These are phyloP conservation scores for Claviceps sp. DNA, from an alignment of 2,329 filamentous ascomycete species.

Conservation along the genomic window DNA sequence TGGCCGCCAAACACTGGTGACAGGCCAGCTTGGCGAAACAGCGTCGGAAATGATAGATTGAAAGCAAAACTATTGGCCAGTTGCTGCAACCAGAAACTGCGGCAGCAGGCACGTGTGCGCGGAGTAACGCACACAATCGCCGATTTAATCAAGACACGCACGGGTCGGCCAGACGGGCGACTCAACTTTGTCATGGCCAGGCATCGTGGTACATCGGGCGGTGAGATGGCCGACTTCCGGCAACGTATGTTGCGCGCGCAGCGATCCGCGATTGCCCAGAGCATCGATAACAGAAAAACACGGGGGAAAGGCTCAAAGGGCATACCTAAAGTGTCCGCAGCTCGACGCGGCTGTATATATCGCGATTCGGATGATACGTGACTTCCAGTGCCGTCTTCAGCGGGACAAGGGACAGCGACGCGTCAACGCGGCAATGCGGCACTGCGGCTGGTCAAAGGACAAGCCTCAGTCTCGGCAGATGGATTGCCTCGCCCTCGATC, in stretches of 20 bases:
- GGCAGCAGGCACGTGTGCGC: slow-evolving; percentile 1
- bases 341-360: neutral
- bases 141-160: no score
- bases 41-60: neutral
- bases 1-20: neutral
- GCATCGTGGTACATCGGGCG: neutral
- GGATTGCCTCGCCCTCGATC: neutral
- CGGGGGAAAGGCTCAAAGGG: neutral
- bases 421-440: neutral
- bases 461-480: neutral
- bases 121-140: neutral
- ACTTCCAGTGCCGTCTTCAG: neutral
- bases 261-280: neutral
- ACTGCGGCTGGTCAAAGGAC: neutral
- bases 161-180: neutral
- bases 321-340: neutral
- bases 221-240: neutral
- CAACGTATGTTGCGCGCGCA: neutral
- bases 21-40: neutral
- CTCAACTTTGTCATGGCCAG: neutral
- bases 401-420: neutral
- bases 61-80: slow-evolving; percentile 4
- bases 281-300: neutral
- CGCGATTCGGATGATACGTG: neutral
- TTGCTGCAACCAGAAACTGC: neutral